These are phyloP conservation scores for Pichiaceae sp. DNA, from an alignment of 1,139 yeast species.

Conservation along the genomic window DNA sequence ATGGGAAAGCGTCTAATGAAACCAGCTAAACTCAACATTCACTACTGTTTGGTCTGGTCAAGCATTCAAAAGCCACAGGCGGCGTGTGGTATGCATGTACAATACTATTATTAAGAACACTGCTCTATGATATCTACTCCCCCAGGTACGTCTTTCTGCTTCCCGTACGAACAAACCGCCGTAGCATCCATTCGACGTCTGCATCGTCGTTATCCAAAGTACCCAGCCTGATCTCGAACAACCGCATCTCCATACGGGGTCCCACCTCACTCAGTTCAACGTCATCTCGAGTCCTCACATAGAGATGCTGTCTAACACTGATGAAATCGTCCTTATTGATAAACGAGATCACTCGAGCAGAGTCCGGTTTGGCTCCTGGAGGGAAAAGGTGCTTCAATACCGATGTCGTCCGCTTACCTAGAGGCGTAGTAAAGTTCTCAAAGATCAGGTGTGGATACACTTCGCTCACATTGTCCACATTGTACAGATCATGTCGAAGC, in stretches of 20 bases:
- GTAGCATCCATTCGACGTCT: constrained; percentile 94
- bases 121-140: constrained; percentile 8
- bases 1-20: neutral
- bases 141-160: constrained; percentile 80
- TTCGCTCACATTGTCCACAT: constrained; percentile 83
- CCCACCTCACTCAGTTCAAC: constrained; percentile 96
- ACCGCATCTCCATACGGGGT: constrained; percentile 95
- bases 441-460: constrained; percentile 90
- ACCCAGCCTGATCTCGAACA: constrained; percentile 82
- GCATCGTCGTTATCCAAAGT: constrained; percentile 93
- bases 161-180: constrained; percentile 91
- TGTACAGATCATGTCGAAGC: constrained; percentile 82
- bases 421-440: constrained; percentile 76
- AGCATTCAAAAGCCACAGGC: too few relatives aligned
- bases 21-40: neutral
- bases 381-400: constrained; percentile 87
- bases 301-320: constrained; percentile 90
- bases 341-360: constrained; percentile 84
- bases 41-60: neutral
- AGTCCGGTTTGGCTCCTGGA: constrained; percentile 90
- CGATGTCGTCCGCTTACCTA: constrained; percentile 78
- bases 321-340: constrained; percentile 87
- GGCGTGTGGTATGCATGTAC: too few relatives aligned
- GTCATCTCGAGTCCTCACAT: constrained; percentile 77
- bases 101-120: too few relatives aligned